Evolutionary conservation across 1,284 basidiomycete genomes (phyloP).

Genomic region (Rugosomyces carneus): DNA sequence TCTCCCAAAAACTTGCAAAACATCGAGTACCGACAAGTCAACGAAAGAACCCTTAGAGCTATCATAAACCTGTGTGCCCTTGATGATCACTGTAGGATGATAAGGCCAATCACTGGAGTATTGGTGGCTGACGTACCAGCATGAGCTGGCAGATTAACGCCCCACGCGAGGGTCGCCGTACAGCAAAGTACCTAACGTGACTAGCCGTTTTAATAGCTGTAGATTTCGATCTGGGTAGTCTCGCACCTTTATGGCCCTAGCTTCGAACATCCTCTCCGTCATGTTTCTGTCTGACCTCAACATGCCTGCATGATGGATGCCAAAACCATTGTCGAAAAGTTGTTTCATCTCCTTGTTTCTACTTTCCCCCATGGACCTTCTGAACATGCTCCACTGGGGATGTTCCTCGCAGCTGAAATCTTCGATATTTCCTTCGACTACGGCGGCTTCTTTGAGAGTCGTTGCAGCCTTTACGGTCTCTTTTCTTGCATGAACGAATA

Average conservation of each 20-base stretch:
- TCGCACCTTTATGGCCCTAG: conserved; percentile 81
- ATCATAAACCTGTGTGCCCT: conserved; percentile 97
- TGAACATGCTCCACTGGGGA: conserved; percentile 72
- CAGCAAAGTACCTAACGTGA: conserved; percentile 83
- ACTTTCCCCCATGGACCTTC: conserved; percentile 73
- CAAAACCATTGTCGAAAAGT: conserved; percentile 90
- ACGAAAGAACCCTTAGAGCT: conserved; percentile 84
- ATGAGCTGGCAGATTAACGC: conserved; percentile 98
- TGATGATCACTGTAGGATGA: conserved; percentile 75
- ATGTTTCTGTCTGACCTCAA: conserved; percentile 90
- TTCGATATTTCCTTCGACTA: conserved; percentile 67
- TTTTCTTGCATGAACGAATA: conserved; percentile 98
- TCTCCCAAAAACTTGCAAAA: conserved; percentile 95
- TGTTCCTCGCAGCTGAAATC: conserved; percentile 80
- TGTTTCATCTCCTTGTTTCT: conserved; percentile 97
- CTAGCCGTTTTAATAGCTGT: neutral
- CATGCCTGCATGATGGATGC: conserved; percentile 99
- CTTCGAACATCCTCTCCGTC: conserved; percentile 94
- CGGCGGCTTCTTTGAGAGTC: conserved; percentile 79
- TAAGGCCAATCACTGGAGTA: neutral
- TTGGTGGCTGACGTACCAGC: conserved; percentile 53
- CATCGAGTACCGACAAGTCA: conserved; percentile 93
- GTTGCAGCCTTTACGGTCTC: conserved; percentile 95
- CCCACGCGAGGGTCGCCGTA: conserved; percentile 98
- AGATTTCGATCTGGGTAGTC: neutral